Evolutionary conservation across 371 early-diverging fungal species (phyloP).

Genomic region (Rhizopus delemar): DNA sequence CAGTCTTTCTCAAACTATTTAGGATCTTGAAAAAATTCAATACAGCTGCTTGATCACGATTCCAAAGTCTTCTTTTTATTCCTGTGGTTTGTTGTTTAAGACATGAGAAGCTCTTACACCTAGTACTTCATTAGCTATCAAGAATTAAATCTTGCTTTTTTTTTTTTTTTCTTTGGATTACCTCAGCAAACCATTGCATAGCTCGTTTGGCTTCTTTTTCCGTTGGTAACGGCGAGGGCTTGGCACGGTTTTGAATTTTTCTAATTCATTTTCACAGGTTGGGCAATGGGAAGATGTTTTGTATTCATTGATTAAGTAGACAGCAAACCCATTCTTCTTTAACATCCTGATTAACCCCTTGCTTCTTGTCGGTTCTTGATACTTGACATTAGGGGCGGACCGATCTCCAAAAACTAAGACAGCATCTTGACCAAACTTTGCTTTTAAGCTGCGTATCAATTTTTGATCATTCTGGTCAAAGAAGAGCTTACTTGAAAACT

Average conservation of each 20-base stretch:
- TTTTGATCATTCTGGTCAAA: no score
- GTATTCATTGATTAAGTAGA: slow-evolving; percentile 8
- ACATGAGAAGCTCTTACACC: no score
- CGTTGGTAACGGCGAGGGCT: slow-evolving; percentile 5
- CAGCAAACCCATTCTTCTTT: slow-evolving; percentile 2
- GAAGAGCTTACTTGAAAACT: no score
- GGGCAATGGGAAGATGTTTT: slow-evolving; percentile 5
- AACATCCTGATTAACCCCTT: background rate
- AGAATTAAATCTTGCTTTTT: no score
- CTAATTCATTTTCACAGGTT: background rate
- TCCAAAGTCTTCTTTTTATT: slow-evolving; percentile 1
- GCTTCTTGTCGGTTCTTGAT: slow-evolving; percentile 9
- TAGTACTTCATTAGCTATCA: no score
- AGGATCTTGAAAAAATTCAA: background rate
- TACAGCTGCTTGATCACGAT: background rate
- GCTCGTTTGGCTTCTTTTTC: background rate
- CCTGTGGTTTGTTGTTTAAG: no score
- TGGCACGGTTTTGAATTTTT: slow-evolving; percentile 2
- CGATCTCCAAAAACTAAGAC: slow-evolving; percentile 4
- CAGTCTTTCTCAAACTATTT: background rate
- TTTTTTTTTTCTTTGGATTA: background rate
- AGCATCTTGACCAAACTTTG: slow-evolving; percentile 6
- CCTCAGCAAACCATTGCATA: slow-evolving; percentile 1
- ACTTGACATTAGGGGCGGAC: slow-evolving; percentile 7
- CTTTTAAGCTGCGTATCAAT: no score